Base-by-base conservation (phyloP, 176 grass and related monocot genomes). In the Thinopyrum elongatum region DNA sequence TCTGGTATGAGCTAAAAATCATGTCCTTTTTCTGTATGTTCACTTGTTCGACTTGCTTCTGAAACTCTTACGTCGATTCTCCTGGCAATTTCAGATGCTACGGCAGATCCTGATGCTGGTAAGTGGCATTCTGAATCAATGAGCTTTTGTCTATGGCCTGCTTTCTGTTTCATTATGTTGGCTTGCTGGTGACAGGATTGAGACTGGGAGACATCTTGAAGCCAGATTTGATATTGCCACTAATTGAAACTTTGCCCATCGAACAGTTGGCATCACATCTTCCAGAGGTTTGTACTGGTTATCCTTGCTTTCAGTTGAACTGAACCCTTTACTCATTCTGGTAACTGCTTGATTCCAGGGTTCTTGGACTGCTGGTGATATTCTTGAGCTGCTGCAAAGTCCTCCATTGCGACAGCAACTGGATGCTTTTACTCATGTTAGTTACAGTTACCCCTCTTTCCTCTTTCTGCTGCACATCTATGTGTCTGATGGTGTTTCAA, bases 401-500 rank as follows among this genome's bases (percentile, higher is more conserved):
- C 91, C 96, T 85, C 91, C 90, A 79, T 92, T 98, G 83, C 93
- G 92, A 34, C 96, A 98, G 77, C 96, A 98, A 92, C 76, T 98
- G 76, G 93, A 98, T 58, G 89, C 90, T 80, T 98, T 95, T 85
- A 95, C 91, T 78, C 93, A 98, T 82, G 91, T 95, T 85, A 84
- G 93, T 80, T 76, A 55, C 30, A 53, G 28, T 30, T 12, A 55
- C 73, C 47, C 73, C 47, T 31, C 15, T 51, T 51, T 64, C 51
- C 31, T 78, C 59, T 87, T 58, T 62, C 55, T 80, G 55, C 72
- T 71, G 60, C 21, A 65, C 70, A 31, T 78, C 26, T 77, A 25
- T 41, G 7, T 22, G 16, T 38, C 10, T n/a, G 14, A 39, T 47
- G 65, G n/a, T 59, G 16, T 76, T 61, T 80, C 58, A 55, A 62